Evolutionary conservation across 1,139 yeast species (phyloP).

Genomic region (Suzukiozyma palmioleophila): DNA sequence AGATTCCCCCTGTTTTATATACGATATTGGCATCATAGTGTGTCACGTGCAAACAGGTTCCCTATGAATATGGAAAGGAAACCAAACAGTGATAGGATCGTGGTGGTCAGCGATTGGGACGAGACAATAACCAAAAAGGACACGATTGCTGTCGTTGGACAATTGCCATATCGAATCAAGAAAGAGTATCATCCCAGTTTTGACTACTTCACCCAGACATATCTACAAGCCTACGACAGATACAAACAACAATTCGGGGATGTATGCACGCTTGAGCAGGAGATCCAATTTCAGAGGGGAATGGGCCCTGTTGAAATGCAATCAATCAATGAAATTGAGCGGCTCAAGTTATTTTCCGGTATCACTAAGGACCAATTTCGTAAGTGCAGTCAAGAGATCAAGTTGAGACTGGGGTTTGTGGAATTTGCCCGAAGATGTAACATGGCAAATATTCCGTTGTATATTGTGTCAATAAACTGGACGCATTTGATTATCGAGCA

Average conservation of each 20-base stretch:
- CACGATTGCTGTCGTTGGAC: conserved; percentile 51
- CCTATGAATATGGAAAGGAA: too few species aligned
- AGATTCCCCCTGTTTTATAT: too few species aligned
- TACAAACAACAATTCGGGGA: conserved; percentile 17
- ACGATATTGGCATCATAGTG: too few species aligned
- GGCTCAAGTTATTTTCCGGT: conserved; percentile 40
- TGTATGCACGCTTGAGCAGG: conserved; percentile 20
- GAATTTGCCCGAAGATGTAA: conserved; percentile 27
- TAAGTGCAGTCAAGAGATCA: conserved; percentile 28
- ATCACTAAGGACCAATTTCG: conserved; percentile 28
- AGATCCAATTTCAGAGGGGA: conserved; percentile 42
- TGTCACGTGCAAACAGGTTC: too few species aligned
- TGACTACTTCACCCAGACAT: conserved; percentile 41
- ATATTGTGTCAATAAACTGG: conserved; percentile 66
- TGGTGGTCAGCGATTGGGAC: conserved; percentile 61
- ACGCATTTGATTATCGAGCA: conserved; percentile 45
- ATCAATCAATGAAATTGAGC: conserved; percentile 45
- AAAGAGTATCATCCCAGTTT: conserved; percentile 38
- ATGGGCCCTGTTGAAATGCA: conserved; percentile 44
- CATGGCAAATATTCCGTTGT: conserved; percentile 28
- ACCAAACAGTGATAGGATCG: neutral
- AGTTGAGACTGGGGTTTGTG: conserved; percentile 40
- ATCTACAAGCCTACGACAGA: conserved; percentile 32
- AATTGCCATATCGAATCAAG: conserved; percentile 42
- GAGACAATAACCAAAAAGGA: conserved; percentile 61